Evolutionary conservation across 768 basidiomycete species (phyloP), one percentile per base, ranked within the genome.

Genomic region (Ramaria sp.): DNA sequence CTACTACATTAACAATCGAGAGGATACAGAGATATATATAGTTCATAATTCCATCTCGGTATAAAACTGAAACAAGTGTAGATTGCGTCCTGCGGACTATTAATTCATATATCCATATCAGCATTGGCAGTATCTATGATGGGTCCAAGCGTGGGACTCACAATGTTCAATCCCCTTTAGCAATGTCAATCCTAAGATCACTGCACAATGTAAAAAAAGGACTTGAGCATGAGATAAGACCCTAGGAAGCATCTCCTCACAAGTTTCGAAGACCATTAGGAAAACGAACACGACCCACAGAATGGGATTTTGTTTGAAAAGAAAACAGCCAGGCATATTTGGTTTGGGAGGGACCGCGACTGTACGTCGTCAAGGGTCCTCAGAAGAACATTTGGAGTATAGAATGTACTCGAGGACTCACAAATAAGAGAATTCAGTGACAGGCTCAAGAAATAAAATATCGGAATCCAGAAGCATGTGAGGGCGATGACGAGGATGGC

Each of bases 321-420:
- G 46, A 52, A 50, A 59, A 42, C 62, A 62, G 24, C 62, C 62
- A 17, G 50, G 56, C 20, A 58, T 20, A 33, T 27, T 22, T 15
- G 62, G 62, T 43, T 27, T 49, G 50, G 53, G 58, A 49, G 55
- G 38, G 31, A 59, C 54, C 6, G 59, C 59, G 19, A 63, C 53
- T 22, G 57, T 10, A 51, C 46, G 39, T 19, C 12, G 10, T 19
- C 13, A 11, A 48, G 5, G 30, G n/a, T 52, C 34, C 17, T 24
- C 13, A 31, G 22, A 46, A 27, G 27, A 27, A n/a, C n/a, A n/a
- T n/a, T n/a, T n/a, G n/a, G n/a, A n/a, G n/a, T n/a, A n/a, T n/a
- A n/a, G 27, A 5, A 5, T 27, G 27, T 2, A 27, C 27, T 2
- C 3, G 27, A 27, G 20, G 7, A 34, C 54, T 56, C 46, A 56